Percentiles rank a stretch among this genome's conserved stretches.
These are phyloP conservation scores for Torulaspora pretoriensis DNA, from an alignment of 1,139 yeast genomes.

Conservation along the genomic window DNA sequence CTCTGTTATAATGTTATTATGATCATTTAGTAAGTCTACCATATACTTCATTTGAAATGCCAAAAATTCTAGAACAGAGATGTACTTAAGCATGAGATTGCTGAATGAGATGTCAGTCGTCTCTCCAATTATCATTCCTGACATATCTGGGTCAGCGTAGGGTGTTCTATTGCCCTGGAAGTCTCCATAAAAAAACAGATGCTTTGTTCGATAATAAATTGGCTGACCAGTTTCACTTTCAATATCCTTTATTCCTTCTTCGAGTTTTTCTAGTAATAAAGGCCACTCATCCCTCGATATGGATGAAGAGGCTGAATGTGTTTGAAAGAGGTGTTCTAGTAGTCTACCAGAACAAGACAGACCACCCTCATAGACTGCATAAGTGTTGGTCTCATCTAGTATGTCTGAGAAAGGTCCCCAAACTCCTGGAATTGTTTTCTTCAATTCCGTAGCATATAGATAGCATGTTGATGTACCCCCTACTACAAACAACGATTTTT, in stretches of 20 bases:
- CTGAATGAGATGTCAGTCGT: constrained; percentile 34
- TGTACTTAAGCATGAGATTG: constrained; percentile 42
- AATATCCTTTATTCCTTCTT: constrained; percentile 35
- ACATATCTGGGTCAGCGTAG: constrained; percentile 46
- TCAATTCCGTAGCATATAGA: constrained; percentile 34
- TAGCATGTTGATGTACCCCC: constrained; percentile 64
- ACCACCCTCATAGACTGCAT: constrained; percentile 48
- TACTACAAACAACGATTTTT: constrained; percentile 43
- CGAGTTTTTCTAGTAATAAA: constrained; percentile 38
- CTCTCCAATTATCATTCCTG: constrained; percentile 47
- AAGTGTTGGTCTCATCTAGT: constrained; percentile 21
- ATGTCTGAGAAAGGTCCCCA: constrained; percentile 54
- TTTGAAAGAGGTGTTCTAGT: constrained; percentile 44
- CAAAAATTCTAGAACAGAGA: constrained; percentile 47
- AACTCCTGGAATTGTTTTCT: constrained; percentile 40
- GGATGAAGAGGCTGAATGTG: constrained; percentile 38
- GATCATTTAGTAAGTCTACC: constrained; percentile 30
- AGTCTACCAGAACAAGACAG: constrained; percentile 56
- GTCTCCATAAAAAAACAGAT: constrained; percentile 51
- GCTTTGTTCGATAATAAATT: constrained; percentile 38
- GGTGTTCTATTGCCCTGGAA: constrained; percentile 56
- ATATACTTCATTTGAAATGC: constrained; percentile 48
- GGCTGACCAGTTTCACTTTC: constrained; percentile 23
- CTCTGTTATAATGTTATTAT: constrained; percentile 29
- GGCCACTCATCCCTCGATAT: constrained; percentile 7